These are phyloP conservation scores for Neonectria ditissima DNA, from an alignment of 2,329 filamentous ascomycete genomes.

Conservation along the genomic window DNA sequence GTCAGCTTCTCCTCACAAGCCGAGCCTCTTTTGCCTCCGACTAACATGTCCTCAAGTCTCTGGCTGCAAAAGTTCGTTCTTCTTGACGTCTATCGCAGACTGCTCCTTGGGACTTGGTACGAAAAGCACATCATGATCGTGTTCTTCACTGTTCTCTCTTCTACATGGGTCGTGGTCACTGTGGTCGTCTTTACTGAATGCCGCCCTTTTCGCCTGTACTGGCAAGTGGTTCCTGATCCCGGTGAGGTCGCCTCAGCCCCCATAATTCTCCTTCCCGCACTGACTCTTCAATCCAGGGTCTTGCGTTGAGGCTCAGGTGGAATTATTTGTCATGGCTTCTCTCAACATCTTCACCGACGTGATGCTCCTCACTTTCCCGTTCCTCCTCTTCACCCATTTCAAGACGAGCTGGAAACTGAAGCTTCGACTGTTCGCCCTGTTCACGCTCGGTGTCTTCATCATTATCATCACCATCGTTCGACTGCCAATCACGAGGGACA, in stretches of 20 bases:
- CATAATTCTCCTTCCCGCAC: neutral
- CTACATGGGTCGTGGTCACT: slow-evolving; percentile 29
- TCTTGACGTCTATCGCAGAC: slow-evolving; percentile 32
- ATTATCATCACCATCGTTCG: slow-evolving; percentile 54
- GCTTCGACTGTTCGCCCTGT: slow-evolving; percentile 48
- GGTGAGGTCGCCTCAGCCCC: slow-evolving; percentile 1
- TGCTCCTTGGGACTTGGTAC: slow-evolving; percentile 25
- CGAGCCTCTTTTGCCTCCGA: too few species aligned
- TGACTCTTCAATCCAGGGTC: slow-evolving; percentile 2
- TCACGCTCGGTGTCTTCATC: slow-evolving; percentile 54
- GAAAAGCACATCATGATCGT: slow-evolving; percentile 25
- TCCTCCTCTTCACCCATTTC: slow-evolving; percentile 44
- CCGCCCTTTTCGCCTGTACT: too few species aligned
- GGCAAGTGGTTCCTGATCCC: slow-evolving; percentile 29
- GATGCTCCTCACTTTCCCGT: slow-evolving; percentile 43
- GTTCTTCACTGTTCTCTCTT: slow-evolving; percentile 30
- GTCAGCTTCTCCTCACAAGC: slow-evolving; percentile 4
- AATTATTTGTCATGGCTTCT: slow-evolving; percentile 36
- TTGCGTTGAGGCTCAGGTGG: slow-evolving; percentile 33
- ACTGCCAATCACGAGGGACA: slow-evolving; percentile 49
- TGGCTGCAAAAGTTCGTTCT: slow-evolving; percentile 37
- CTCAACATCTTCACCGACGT: slow-evolving; percentile 46
- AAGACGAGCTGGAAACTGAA: slow-evolving; percentile 47
- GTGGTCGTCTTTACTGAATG: slow-evolving; percentile 35
- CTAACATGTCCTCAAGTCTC: slow-evolving; percentile 18